A percentile compares a stretch with the other conserved stretches of the same genome.
Conservation (phyloP, 2,329 filamentous ascomycete genomes). For the Trichoderma guizhouense region DNA sequence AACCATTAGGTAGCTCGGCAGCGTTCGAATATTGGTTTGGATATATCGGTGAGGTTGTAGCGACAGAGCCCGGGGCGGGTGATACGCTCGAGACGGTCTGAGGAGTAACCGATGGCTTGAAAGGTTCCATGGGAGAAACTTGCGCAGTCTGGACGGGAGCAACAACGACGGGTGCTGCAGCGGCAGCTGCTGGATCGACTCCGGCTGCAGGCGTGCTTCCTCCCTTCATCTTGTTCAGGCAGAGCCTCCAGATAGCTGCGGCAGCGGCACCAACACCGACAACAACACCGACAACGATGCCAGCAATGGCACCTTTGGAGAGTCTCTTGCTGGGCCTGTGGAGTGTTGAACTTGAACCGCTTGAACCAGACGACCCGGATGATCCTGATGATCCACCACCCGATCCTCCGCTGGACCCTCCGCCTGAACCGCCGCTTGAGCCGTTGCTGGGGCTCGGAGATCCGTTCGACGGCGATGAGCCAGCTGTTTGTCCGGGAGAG, state of each 20-base stretch:
- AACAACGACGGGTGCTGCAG: not conserved
- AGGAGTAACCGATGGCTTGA: not conserved
- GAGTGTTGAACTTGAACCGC: not conserved
- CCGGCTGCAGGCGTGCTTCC: not conserved
- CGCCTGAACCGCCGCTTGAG: not conserved
- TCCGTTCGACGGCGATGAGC: not conserved
- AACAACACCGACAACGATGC: not conserved
- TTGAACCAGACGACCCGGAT: not conserved
- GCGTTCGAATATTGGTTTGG: not conserved
- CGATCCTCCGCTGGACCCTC: not conserved
- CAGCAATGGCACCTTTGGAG: conserved; percentile 4
- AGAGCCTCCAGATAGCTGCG: not conserved
- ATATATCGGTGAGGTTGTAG: not conserved
- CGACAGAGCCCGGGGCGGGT: not conserved
- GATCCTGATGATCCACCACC: not conserved
- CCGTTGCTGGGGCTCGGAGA: not conserved
- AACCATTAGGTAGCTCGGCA: not conserved
- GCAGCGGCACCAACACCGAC: not conserved
- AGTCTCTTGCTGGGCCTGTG: not conserved
- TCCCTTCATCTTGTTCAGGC: not conserved
- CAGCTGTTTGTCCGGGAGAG: not conserved
- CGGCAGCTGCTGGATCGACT: not conserved
- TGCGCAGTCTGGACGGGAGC: not conserved
- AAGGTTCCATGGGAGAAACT: not conserved
- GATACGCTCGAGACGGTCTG: not conserved